These are phyloP conservation scores for Candida succiphila DNA, from an alignment of 805 yeast species.

Conservation along the genomic window DNA sequence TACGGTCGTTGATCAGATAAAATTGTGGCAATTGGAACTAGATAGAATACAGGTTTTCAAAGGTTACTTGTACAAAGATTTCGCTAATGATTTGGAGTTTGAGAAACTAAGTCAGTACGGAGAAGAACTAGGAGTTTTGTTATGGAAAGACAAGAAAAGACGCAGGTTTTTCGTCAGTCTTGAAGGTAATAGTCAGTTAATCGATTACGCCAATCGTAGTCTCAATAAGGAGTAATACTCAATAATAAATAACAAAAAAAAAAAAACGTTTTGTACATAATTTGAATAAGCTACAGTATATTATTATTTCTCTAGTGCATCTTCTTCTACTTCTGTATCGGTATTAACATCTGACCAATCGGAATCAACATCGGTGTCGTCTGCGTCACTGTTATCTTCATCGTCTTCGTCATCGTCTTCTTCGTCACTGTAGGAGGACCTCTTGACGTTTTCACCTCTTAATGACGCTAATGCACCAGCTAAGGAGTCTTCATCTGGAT, in stretches of 20 bases:
- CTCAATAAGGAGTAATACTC: slow-evolving; percentile 16
- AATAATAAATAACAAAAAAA: too few species aligned
- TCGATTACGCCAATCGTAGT: slow-evolving; percentile 79
- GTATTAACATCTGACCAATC: slow-evolving; percentile 47
- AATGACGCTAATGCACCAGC: slow-evolving; percentile 68
- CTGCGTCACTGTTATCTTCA: slow-evolving; percentile 5
- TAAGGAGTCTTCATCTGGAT: slow-evolving; percentile 64
- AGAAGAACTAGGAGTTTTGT: slow-evolving; percentile 78
- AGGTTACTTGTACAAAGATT: slow-evolving; percentile 85
- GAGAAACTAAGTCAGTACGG: slow-evolving; percentile 68
- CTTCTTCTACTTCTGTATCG: slow-evolving; percentile 54
- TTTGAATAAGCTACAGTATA: background rate
- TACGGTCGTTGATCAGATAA: slow-evolving; percentile 93
- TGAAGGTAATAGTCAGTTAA: slow-evolving; percentile 82
- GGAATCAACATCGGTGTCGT: slow-evolving; percentile 11
- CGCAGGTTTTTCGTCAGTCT: slow-evolving; percentile 76
- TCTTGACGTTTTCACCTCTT: slow-evolving; percentile 51
- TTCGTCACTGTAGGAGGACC: slow-evolving; percentile 18
- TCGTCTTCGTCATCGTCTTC: slow-evolving; percentile 10
- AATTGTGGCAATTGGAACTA: slow-evolving; percentile 91
- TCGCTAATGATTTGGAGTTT: slow-evolving; percentile 67
- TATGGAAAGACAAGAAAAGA: slow-evolving; percentile 73
- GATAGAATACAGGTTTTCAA: slow-evolving; percentile 83
- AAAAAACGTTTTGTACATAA: too few species aligned
- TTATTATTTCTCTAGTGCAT: slow-evolving; percentile 5